These are phyloP conservation scores for Babesia bovis DNA, from an alignment of 169 alveolate species.

Conservation along the genomic window DNA sequence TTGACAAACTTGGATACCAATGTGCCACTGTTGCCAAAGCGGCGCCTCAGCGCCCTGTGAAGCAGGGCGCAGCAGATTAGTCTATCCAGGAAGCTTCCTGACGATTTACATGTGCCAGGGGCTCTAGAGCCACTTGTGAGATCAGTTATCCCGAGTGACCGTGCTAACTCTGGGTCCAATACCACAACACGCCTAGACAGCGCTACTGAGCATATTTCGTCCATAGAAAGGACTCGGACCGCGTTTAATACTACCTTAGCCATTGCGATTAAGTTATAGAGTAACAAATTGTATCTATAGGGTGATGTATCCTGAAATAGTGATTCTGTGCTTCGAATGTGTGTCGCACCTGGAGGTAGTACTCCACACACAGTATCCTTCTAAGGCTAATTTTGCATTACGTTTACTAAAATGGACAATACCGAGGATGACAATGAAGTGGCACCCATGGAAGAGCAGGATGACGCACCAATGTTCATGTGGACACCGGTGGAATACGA, in stretches of 20 bases:
- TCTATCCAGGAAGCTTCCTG: background rate
- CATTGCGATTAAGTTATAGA: no score
- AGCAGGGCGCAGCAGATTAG: slow-evolving; percentile 57
- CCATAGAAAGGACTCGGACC: slow-evolving; percentile 57
- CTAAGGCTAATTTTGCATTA: no score
- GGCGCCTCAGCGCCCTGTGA: slow-evolving; percentile 54
- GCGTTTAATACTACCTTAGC: slow-evolving; percentile 46
- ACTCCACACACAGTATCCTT: no score
- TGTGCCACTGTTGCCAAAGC: slow-evolving; percentile 13
- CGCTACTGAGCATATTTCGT: slow-evolving; percentile 61
- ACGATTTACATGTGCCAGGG: background rate
- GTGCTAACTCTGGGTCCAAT: slow-evolving; percentile 58
- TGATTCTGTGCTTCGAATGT: no score
- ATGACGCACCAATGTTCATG: slow-evolving; percentile 1
- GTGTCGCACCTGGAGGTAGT: no score
- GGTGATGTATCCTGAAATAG: background rate
- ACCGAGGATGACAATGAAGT: background rate
- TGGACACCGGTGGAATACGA: slow-evolving; percentile 55
- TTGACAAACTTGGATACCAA: slow-evolving; percentile 38
- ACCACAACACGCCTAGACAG: slow-evolving; percentile 42
- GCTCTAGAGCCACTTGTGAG: background rate
- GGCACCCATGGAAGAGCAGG: background rate
- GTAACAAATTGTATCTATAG: background rate
- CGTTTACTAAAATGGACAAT: slow-evolving; percentile 18
- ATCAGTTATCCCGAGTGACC: slow-evolving; percentile 7